These are phyloP conservation scores for Gillenia trifoliata DNA, from an alignment of 306 rosid species.

Conservation along the genomic window DNA sequence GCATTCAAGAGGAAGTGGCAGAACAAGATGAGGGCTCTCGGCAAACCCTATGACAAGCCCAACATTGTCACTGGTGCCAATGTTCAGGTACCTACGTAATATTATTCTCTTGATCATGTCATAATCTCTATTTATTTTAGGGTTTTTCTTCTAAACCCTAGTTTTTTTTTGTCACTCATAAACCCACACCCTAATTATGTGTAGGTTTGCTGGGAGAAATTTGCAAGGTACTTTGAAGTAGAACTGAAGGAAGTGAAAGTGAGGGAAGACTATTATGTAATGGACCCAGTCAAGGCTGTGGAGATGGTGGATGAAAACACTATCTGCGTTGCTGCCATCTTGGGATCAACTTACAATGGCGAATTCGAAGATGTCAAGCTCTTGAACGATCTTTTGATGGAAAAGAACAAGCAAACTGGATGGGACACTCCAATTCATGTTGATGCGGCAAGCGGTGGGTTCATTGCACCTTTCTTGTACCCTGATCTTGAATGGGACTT, in stretches of 20 bases:
- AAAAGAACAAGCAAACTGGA: conserved; percentile 56
- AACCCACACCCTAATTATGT: too few relatives aligned
- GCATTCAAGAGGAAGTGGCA: conserved; percentile 88
- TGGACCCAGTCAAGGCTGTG: conserved; percentile 74
- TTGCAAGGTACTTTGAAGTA: conserved; percentile 70
- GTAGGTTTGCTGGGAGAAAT: conserved; percentile 80
- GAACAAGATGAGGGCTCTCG: conserved; percentile 50
- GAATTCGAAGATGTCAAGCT: conserved; percentile 80
- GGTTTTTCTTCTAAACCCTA: background rate
- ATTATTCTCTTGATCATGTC: background rate
- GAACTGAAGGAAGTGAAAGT: conserved; percentile 69
- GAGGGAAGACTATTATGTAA: conserved; percentile 64
- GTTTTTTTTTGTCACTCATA: too few relatives aligned
- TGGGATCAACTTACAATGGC: conserved; percentile 80
- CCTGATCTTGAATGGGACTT: conserved; percentile 87
- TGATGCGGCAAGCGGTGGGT: conserved; percentile 84
- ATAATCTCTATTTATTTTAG: background rate
- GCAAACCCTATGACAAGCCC: conserved; percentile 56
- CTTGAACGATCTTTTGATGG: conserved; percentile 50
- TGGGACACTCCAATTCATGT: conserved; percentile 85
- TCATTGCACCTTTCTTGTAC: conserved; percentile 71
- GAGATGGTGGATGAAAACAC: conserved; percentile 82
- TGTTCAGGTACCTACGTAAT: conserved; percentile 41
- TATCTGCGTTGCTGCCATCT: conserved; percentile 73
- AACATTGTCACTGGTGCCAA: conserved; percentile 74